These are phyloP conservation scores for Rhodosporidiobolus sp. DNA, from an alignment of 768 basidiomycete genomes.

Conservation along the genomic window DNA sequence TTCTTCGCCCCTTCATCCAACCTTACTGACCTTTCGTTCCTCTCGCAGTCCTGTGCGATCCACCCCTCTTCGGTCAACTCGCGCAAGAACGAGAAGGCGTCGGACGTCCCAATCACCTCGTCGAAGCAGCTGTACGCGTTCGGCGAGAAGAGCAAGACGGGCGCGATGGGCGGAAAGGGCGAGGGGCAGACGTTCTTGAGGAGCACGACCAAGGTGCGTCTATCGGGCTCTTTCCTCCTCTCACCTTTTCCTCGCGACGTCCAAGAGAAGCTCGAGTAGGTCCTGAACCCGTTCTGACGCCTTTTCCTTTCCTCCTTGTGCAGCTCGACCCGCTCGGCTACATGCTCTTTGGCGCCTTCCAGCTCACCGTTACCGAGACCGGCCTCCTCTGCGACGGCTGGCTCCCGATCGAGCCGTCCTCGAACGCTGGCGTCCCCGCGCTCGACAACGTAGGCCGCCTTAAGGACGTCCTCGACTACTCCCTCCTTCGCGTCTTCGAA, in stretches of 20 bases:
- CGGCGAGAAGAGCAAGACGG: slow-evolving; percentile 75
- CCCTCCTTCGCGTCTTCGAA: slow-evolving; percentile 85
- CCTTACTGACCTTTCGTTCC: neutral
- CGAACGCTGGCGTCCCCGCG: slow-evolving; percentile 60
- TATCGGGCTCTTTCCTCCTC: neutral
- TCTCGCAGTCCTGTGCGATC: slow-evolving; percentile 64
- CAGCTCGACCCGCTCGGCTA: slow-evolving; percentile 84
- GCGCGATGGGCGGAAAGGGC: slow-evolving; percentile 34
- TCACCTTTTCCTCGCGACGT: no score
- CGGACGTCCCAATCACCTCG: slow-evolving; percentile 49
- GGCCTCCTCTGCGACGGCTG: slow-evolving; percentile 86
- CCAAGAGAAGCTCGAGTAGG: no score
- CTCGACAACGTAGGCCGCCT: slow-evolving; percentile 79
- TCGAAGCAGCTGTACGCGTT: slow-evolving; percentile 77
- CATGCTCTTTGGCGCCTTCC: slow-evolving; percentile 83
- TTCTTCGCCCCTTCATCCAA: neutral
- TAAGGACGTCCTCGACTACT: slow-evolving; percentile 73
- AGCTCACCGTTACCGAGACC: slow-evolving; percentile 63
- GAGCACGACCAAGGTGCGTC: slow-evolving; percentile 56
- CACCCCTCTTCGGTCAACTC: slow-evolving; percentile 85
- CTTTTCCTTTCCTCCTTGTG: slow-evolving; percentile 42
- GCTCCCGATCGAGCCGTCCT: slow-evolving; percentile 64
- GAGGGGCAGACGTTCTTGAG: slow-evolving; percentile 64
- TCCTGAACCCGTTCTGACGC: neutral
- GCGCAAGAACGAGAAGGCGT: slow-evolving; percentile 56